A percentile compares a stretch with the other conserved stretches of the same genome.
Evolutionary conservation across 2,329 filamentous ascomycete genomes (phyloP).

Genomic region (Penicillium sp.): DNA sequence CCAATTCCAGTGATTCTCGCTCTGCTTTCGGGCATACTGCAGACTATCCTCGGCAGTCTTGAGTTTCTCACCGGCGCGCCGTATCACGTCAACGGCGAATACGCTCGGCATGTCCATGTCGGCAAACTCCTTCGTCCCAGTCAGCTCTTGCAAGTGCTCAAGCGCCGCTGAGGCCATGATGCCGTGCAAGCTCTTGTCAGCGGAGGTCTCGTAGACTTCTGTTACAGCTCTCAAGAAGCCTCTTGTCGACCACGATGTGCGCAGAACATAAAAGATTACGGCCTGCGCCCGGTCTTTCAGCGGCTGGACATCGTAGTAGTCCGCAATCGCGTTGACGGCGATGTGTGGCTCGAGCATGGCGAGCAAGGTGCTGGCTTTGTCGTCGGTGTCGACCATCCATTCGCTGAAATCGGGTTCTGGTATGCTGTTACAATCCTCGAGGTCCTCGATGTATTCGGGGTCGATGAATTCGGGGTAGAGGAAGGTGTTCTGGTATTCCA

Average conservation of each 20-base stretch:
- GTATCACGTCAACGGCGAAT: background rate
- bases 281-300: constrained; percentile 9
- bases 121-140: background rate
- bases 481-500: background rate
- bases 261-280: background rate
- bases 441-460: background rate
- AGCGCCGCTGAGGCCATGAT: background rate
- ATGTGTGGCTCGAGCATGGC: background rate
- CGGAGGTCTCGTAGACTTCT: background rate
- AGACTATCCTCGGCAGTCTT: background rate
- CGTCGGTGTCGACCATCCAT: background rate
- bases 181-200: background rate
- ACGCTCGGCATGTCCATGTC: background rate
- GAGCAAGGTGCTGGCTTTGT: background rate
- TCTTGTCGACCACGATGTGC: background rate
- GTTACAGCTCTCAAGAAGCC: background rate
- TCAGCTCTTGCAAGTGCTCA: background rate
- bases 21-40: background rate
- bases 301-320: constrained; percentile 14
- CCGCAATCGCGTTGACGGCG: constrained; percentile 14
- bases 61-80: background rate
- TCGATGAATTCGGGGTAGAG: background rate
- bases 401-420: background rate
- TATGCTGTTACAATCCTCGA: background rate
- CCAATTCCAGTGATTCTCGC: background rate